Evolutionary conservation across 2,329 filamentous ascomycete genomes (phyloP).

Genomic region (Aspergillus novofumigatus): DNA sequence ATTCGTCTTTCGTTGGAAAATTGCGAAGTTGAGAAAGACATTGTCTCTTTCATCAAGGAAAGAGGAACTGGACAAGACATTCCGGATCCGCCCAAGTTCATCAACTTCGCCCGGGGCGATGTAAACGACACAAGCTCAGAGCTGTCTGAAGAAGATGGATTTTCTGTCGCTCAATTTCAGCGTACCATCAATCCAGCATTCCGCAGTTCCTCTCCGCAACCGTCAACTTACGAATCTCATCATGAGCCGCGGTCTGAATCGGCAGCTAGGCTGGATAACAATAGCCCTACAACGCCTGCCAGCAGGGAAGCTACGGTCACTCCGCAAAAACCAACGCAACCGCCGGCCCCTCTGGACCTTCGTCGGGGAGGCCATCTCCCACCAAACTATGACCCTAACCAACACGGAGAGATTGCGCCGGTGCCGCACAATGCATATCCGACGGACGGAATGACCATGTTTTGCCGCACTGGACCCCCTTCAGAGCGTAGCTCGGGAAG

Average conservation of each 20-base stretch:
- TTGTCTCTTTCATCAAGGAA: constrained; percentile 80
- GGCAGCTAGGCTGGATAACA: constrained; percentile 64
- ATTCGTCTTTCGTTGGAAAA: constrained; percentile 87
- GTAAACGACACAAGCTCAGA: constrained; percentile 75
- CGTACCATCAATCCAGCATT: constrained; percentile 93
- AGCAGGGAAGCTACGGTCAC: constrained; percentile 51
- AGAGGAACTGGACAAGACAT: constrained; percentile 94
- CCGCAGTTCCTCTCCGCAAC: constrained; percentile 91
- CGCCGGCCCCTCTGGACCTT: constrained; percentile 36
- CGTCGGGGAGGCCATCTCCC: constrained; percentile 39
- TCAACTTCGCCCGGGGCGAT: constrained; percentile 91
- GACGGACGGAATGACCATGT: constrained; percentile 94
- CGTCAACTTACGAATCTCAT: constrained; percentile 87
- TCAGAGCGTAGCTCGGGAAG: constrained; percentile 67
- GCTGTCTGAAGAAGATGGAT: constrained; percentile 85
- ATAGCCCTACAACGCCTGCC: constrained; percentile 44
- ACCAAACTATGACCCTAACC: constrained; percentile 51
- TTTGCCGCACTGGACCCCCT: constrained; percentile 72
- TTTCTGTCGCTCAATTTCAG: constrained; percentile 93
- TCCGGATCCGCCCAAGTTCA: constrained; percentile 92
- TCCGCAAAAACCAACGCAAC: constrained; percentile 47
- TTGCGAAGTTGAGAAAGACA: constrained; percentile 96
- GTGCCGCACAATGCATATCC: constrained; percentile 93
- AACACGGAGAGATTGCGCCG: constrained; percentile 61
- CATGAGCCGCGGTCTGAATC: constrained; percentile 77